phyloP scores from a whole-genome alignment of 2,329 filamentous ascomycete genomes.

The Paecilomyces formosus region DNA sequence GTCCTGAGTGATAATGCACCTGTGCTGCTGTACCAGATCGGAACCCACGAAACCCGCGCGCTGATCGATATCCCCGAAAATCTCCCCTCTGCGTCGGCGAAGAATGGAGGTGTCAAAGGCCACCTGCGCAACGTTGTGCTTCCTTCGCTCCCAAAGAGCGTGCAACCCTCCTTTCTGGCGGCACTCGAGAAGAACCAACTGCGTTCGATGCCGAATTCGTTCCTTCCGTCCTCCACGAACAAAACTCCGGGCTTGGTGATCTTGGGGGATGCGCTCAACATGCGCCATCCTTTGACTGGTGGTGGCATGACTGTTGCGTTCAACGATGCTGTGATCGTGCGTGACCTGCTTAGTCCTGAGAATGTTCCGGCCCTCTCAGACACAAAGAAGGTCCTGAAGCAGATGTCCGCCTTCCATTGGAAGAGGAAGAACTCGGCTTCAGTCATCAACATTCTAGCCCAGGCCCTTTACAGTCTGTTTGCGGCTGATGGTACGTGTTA shows the following conservation, averaged over 20 bases:
- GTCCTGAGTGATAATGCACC: constrained; percentile 71
- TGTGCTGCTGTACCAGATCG: constrained; percentile 93
- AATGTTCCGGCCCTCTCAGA: constrained; percentile 63
- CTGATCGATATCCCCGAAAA: constrained; percentile 81
- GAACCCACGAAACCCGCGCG: constrained; percentile 83
- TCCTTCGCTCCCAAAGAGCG: constrained; percentile 63
- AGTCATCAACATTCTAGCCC: constrained; percentile 96
- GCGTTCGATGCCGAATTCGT: constrained; percentile 93
- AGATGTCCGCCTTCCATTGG: constrained; percentile 78
- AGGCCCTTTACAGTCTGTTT: constrained; percentile 86
- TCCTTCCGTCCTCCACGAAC: constrained; percentile 73
- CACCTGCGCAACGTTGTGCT: constrained; percentile 76
- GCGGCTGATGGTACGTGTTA: constrained; percentile 59
- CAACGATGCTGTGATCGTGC: constrained; percentile 77
- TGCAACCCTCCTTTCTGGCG: constrained; percentile 65
- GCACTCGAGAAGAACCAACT: constrained; percentile 74
- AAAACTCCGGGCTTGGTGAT: constrained; percentile 66
- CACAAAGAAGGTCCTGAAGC: constrained; percentile 55
- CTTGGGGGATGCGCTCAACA: constrained; percentile 93
- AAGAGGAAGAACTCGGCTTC: constrained; percentile 70
- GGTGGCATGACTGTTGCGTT: constrained; percentile 98
- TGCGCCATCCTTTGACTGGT: constrained; percentile 96
- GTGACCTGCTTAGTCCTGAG: constrained; percentile 63
- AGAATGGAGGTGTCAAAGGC: constrained; percentile 73
- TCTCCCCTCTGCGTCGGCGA: constrained; percentile 63